Evolutionary conservation across 2,329 filamentous ascomycete genomes (phyloP).

Genomic region (Pyrenophora tritici-repentis): DNA sequence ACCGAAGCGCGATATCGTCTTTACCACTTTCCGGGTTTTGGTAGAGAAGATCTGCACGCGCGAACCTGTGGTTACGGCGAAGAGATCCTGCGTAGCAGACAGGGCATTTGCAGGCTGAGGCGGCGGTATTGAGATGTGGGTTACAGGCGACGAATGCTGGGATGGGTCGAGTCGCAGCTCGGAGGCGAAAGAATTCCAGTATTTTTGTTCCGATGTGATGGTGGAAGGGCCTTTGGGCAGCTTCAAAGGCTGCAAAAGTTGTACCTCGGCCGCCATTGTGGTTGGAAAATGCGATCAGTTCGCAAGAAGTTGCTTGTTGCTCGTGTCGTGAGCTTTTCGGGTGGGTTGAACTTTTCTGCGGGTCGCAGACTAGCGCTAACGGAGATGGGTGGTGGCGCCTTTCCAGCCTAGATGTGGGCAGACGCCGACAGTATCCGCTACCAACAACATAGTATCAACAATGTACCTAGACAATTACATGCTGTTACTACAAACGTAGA

Average conservation of each 20-base stretch:
- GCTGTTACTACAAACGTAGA: too few relatives aligned
- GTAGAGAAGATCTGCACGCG: constrained; percentile 93
- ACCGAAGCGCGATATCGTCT: constrained; percentile 87
- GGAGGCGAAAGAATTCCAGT: constrained; percentile 95
- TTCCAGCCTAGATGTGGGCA: constrained; percentile 9
- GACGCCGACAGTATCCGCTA: constrained; percentile 6
- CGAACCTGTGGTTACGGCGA: constrained; percentile 92
- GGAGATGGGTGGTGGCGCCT: constrained; percentile 10
- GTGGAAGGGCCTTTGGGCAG: constrained; percentile 81
- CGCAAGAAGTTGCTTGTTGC: constrained; percentile 21
- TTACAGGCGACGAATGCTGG: constrained; percentile 86
- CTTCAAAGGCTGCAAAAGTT: constrained; percentile 78
- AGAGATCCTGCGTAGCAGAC: constrained; percentile 63
- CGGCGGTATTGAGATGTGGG: constrained; percentile 78
- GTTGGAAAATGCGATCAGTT: constrained; percentile 11
- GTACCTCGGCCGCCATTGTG: constrained; percentile 83
- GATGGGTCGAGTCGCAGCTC: constrained; percentile 82
- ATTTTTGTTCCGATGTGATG: constrained; percentile 87
- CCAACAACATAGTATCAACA: background rate
- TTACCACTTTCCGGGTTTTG: constrained; percentile 86
- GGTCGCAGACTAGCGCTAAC: constrained; percentile 20
- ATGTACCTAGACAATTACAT: too few relatives aligned
- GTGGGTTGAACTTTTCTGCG: constrained; percentile 31
- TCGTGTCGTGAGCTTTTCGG: constrained; percentile 11
- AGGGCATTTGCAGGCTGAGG: constrained; percentile 47